Evolutionary conservation across 208 protist genomes (phyloP).

Genomic region (Leishmania major): DNA sequence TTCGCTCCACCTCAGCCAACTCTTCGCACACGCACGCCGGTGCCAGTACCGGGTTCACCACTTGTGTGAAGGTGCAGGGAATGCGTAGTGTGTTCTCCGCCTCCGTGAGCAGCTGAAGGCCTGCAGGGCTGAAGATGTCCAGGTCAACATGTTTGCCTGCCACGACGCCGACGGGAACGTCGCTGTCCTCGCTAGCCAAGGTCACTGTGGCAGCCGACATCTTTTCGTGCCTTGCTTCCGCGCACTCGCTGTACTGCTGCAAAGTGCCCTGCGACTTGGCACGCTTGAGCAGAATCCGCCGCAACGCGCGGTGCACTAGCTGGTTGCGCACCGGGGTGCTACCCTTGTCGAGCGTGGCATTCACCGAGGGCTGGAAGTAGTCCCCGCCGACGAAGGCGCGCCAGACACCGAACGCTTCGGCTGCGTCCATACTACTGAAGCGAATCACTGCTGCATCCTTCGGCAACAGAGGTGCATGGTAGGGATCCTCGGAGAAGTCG

Average conservation of each 20-base stretch:
- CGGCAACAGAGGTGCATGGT: conserved; percentile 76
- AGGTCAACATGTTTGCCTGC: conserved; percentile 31
- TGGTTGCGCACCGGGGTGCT: conserved; percentile 70
- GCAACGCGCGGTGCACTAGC: conserved; percentile 54
- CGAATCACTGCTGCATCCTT: conserved; percentile 61
- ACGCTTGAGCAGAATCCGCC: conserved; percentile 43
- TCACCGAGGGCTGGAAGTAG: conserved; percentile 71
- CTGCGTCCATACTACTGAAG: conserved; percentile 45
- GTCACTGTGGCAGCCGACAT: not conserved
- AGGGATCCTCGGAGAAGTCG: conserved; percentile 75
- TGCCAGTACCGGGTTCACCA: conserved; percentile 58
- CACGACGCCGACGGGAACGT: conserved; percentile 20
- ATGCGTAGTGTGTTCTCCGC: conserved; percentile 48
- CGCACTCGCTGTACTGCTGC: not conserved
- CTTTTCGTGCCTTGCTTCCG: not conserved
- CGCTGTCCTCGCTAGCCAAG: not conserved
- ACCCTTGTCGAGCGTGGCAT: conserved; percentile 70
- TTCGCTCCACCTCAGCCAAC: conserved; percentile 48
- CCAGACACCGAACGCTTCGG: conserved; percentile 75
- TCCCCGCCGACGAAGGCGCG: conserved; percentile 82
- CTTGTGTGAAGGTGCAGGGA: conserved; percentile 73
- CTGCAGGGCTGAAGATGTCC: conserved; percentile 21
- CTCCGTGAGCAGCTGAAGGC: conserved; percentile 32
- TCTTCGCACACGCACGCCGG: conserved; percentile 50
- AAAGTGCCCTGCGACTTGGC: not conserved